Base-by-base conservation (phyloP, 73 alveolate genomes). In the Paramecium primaurelia region DNA sequence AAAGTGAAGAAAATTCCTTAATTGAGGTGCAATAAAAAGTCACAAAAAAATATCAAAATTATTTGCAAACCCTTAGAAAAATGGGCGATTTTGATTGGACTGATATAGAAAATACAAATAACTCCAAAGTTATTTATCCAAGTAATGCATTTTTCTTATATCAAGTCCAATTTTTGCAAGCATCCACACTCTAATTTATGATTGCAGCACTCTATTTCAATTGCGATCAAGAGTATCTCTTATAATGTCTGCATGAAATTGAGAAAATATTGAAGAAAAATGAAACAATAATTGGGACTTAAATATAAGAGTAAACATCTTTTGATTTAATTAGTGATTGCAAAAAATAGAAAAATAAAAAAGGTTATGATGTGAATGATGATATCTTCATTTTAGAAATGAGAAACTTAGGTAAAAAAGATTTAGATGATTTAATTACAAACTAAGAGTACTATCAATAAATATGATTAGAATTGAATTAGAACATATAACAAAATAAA, bases 71-170 rank as follows among this genome's bases (percentile, higher is more conserved):
- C 8, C 26, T 80, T 1, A 80, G 44, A 44, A 42, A 80, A 26
- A 80, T 80, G 75, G 91, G 91, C 5, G 91, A 80, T 80, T 80
- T 11, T 80, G 91, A 80, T 80, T 80, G 91, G 91, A 80, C 91
- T 45, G 58, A 80, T 47, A 26, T 45, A 9, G 44, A 44, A 25
- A 80, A 80, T 36, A 44, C 47, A 4, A 45, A 26, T 42, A 80
- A 47, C 45, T 11, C 91, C 11, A 73, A 54, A 73, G 59, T 73
- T 73, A 40, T 73, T 73, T 80, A 45, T 80, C 91, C 91, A 80
- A 47, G 91, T 80, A 22, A 80, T 45, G 44, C 58, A 80, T 44
- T 20, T 22, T 25, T 49, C 16, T 18, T 25, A 47, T 45, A 26
- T 32, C 58, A 80, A 54, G 91, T 80, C 7, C 45, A 45, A 44